phyloP scores from a whole-genome alignment of 2,329 filamentous ascomycete genomes.

The Scedosporium boydii region DNA sequence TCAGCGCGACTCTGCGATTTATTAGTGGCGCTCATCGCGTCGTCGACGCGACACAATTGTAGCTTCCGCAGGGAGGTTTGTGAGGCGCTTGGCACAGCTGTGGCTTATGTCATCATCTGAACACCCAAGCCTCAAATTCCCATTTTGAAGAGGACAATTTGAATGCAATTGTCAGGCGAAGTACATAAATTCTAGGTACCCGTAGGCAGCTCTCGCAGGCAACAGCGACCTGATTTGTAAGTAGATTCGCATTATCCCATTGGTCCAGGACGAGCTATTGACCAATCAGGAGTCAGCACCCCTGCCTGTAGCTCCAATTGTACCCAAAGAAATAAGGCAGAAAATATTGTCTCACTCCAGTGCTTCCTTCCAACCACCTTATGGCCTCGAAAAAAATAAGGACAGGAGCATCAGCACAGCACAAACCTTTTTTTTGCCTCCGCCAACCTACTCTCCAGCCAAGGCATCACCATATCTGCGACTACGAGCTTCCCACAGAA shows the following conservation, averaged over 20 bases:
- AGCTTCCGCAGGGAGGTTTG: neutral
- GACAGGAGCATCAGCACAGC: neutral
- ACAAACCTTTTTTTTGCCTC: neutral
- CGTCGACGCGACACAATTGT: neutral
- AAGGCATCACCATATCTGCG: conserved; percentile 1
- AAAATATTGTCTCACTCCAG: conserved; percentile 1
- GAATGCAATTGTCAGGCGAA: neutral
- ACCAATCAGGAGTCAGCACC: neutral
- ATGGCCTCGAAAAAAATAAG: conserved; percentile 2
- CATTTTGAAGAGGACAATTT: too few relatives aligned
- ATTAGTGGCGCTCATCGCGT: neutral
- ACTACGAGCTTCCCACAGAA: neutral
- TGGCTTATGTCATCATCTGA: conserved; percentile 1
- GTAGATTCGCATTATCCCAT: neutral
- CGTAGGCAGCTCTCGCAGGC: conserved; percentile 1
- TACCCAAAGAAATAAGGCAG: conserved; percentile 6
- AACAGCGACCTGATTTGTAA: neutral
- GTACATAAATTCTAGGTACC: conserved; percentile 1
- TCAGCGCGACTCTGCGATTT: neutral
- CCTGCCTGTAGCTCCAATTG: neutral
- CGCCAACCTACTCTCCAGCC: conserved; percentile 1
- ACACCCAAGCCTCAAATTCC: neutral
- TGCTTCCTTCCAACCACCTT: neutral
- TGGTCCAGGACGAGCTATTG: neutral
- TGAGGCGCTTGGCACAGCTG: neutral